Evolutionary conservation across 345 rosid genomes (phyloP).

Genomic region (Erucastrum elatum): DNA sequence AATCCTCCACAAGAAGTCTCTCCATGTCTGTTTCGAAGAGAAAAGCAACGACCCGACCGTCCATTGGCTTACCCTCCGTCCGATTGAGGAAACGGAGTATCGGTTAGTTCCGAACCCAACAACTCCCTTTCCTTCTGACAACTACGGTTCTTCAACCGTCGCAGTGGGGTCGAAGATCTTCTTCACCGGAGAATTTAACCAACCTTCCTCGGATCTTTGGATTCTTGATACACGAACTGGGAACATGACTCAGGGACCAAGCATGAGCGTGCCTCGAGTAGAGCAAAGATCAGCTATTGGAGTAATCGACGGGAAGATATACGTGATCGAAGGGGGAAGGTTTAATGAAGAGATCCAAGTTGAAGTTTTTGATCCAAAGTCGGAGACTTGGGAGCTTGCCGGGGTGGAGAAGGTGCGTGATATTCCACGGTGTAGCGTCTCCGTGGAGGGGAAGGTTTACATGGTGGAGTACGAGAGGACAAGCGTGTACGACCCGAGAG

Average conservation of each 20-base stretch:
- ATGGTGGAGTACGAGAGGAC: background rate
- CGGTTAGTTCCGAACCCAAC: background rate
- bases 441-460: background rate
- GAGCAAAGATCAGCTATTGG: background rate
- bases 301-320: background rate
- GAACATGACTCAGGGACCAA: background rate
- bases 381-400: background rate
- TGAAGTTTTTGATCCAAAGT: background rate
- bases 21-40: background rate
- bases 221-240: background rate
- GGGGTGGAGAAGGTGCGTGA: background rate
- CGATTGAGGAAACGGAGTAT: background rate
- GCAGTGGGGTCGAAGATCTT: background rate
- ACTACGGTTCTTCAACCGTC: background rate
- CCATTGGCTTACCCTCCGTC: background rate
- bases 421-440: background rate
- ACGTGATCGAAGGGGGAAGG: background rate
- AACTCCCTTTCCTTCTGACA: background rate
- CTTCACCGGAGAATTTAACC: background rate
- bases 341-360: background rate
- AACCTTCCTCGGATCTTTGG: background rate
- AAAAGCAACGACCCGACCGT: background rate
- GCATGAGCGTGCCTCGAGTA: background rate
- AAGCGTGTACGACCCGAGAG: background rate
- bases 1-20: background rate